Conservation (phyloP, 495 filamentous ascomycete species). For the Penicillium crystallinum region DNA sequence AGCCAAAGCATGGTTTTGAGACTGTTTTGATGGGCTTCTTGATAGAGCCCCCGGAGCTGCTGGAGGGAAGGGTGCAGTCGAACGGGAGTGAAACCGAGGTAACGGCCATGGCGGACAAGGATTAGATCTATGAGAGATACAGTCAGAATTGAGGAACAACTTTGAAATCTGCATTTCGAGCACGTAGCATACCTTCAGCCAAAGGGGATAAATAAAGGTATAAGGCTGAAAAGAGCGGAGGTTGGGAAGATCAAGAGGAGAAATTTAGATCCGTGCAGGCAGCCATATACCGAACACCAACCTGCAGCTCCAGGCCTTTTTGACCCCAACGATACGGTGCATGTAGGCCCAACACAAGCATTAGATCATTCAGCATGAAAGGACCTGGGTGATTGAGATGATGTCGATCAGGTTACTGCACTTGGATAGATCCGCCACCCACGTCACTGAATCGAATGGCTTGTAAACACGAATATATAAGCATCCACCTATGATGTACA, state of each 20-base stretch:
- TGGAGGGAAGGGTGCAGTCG: conserved; percentile 32
- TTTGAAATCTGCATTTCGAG: background rate
- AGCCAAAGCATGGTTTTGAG: conserved; percentile 43
- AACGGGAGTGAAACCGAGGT: conserved; percentile 19
- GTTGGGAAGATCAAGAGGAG: background rate
- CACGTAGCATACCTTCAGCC: background rate
- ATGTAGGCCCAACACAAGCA: background rate
- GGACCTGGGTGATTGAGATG: no score
- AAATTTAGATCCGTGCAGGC: conserved; percentile 1
- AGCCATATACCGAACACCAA: conserved; percentile 5
- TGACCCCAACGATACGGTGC: background rate
- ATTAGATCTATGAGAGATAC: background rate
- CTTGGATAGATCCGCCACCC: conserved; percentile 2
- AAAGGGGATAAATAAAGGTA: background rate
- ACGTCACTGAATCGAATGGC: conserved; percentile 13
- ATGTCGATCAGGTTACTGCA: background rate
- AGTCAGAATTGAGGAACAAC: background rate
- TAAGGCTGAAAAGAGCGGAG: background rate
- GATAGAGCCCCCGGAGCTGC: conserved; percentile 30
- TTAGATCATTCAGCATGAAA: background rate
- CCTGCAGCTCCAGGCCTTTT: background rate
- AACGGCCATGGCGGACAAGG: conserved; percentile 11
- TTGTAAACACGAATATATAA: no score
- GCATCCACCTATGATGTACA: no score
- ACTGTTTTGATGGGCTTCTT: conserved; percentile 40